Base-by-base conservation (phyloP, 345 rosid genomes). In the Pseudoturritis turrita region DNA sequence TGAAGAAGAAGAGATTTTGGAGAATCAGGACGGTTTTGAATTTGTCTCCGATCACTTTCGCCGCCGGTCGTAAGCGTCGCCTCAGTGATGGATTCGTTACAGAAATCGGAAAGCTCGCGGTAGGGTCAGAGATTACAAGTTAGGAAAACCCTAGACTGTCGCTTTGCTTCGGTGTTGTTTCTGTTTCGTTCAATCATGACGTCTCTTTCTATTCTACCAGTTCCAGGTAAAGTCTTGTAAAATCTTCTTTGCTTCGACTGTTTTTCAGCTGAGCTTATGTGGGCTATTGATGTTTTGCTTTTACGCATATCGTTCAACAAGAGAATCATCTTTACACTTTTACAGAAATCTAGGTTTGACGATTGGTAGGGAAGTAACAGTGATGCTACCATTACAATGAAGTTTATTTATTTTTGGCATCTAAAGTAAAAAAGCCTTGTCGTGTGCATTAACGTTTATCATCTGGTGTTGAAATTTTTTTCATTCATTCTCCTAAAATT, bases 171-270 rank as follows among this genome's bases (percentile, higher is more conserved):
- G 53, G 56, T 12, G 36, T 46, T 72, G 35, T 62, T 23, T 54
- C 50, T 13, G 64, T n/a, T 57, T 45, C 46, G 51, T 39, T n/a
- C 8, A 40, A 7, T 50, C 62, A 62, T 75, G 74, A 31, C 79
- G 65, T 68, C 79, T 35, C 74, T 61, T 75, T 40, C 49, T 15
- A 21, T 68, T 50, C 57, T 23, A 17, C 69, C 69, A 43, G n/a
- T 8, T 68, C 35, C 65, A 35, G 79, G 74, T 75, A 6, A 33
- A 7, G 33, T 25, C 13, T 31, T 31, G 2, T n/a, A 2, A 21
- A 47, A 26, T 28, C 52, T 29, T 15, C 52, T 53, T 6, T 12
- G 51, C 1, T 55, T 7, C 17, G 13, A 17, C 25, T 43, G 46
- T 8, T 18, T 31, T 35, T 19, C 18, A 11, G 46, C 15, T 21